Evolutionary conservation across 2,329 filamentous ascomycete genomes (phyloP).

Genomic region (Corynespora cassiicola): DNA sequence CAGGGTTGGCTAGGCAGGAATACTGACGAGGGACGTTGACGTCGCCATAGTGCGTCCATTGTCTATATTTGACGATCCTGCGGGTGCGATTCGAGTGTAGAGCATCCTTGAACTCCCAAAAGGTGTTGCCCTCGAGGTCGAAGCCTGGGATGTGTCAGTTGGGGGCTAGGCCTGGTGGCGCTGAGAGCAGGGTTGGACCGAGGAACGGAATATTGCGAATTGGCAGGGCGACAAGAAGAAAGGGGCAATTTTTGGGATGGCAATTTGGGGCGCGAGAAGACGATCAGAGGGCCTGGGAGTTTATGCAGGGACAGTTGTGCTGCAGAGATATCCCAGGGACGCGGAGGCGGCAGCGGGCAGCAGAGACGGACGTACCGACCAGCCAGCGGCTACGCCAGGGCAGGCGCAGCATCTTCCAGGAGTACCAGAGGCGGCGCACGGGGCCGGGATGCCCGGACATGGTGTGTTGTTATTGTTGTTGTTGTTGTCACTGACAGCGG

Average conservation of each 20-base stretch:
- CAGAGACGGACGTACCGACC: conserved; percentile 52
- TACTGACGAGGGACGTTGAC: conserved; percentile 63
- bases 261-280: background rate
- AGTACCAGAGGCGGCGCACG: conserved; percentile 60
- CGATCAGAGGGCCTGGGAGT: no score
- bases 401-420: conserved; percentile 67
- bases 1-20: background rate
- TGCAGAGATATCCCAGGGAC: background rate
- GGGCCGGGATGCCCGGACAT: conserved; percentile 47
- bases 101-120: conserved; percentile 70
- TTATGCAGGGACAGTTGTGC: conserved; percentile 11
- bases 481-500: no score
- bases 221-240: no score
- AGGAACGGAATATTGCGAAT: no score
- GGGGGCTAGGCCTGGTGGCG: no score
- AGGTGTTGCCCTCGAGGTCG: conserved; percentile 69
- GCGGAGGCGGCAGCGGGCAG: background rate
- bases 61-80: conserved; percentile 64
- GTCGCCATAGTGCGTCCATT: conserved; percentile 62
- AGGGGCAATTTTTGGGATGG: conserved; percentile 5
- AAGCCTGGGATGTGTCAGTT: conserved; percentile 53
- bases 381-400: conserved; percentile 69
- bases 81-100: conserved; percentile 61
- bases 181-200: conserved; percentile 1
- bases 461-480: conserved; percentile 20